Conservation (phyloP, 768 basidiomycete genomes). For the Rhodotorula babjevae region DNA sequence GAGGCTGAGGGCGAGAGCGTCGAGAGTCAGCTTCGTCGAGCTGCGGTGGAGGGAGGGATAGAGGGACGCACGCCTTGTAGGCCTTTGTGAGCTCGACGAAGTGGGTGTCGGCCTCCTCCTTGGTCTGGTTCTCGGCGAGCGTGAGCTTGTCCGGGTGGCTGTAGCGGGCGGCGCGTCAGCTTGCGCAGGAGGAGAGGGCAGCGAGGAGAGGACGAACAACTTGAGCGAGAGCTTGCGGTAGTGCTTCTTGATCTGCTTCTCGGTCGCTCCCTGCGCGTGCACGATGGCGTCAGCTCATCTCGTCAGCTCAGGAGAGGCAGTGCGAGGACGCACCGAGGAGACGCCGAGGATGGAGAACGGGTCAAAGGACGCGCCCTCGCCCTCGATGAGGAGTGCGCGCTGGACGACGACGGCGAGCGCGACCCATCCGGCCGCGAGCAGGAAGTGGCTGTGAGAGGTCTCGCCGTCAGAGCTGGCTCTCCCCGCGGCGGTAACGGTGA, state of each 20-base stretch:
- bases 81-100: constrained; percentile 96
- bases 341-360: constrained; percentile 92
- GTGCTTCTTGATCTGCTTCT: constrained; percentile 92
- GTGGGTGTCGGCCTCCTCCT: constrained; percentile 74
- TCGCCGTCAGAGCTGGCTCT: background rate
- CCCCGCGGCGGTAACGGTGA: background rate
- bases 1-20: constrained; percentile 53
- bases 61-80: constrained; percentile 72
- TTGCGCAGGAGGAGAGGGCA: background rate
- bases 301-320: background rate
- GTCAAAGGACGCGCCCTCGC: constrained; percentile 73
- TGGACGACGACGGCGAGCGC: constrained; percentile 26
- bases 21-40: background rate
- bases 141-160: constrained; percentile 98
- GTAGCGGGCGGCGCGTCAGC: background rate
- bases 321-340: constrained; percentile 53
- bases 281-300: background rate
- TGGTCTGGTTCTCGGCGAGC: constrained; percentile 71
- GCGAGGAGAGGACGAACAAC: constrained; percentile 56
- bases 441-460: constrained; percentile 52
- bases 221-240: constrained; percentile 84
- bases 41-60: too few relatives aligned
- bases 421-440: constrained; percentile 38
- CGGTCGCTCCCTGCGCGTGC: constrained; percentile 56
- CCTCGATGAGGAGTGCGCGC: constrained; percentile 45